These are phyloP conservation scores for Trichoderma sp. DNA, from an alignment of 2,329 filamentous ascomycete genomes.

Conservation along the genomic window DNA sequence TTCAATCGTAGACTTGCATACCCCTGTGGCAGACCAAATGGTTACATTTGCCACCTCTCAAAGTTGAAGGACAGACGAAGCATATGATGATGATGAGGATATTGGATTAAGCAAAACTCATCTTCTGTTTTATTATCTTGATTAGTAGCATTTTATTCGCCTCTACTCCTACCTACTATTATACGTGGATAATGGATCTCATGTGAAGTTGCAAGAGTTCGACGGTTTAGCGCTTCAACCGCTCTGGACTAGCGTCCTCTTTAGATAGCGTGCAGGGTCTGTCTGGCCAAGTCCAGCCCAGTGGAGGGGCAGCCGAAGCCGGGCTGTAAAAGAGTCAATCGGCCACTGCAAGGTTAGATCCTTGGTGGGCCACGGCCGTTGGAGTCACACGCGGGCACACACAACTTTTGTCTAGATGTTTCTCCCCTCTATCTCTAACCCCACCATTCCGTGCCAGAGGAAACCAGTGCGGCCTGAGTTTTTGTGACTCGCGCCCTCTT, in stretches of 20 bases:
- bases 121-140: neutral
- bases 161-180: neutral
- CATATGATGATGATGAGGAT: neutral
- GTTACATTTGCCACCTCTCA: neutral
- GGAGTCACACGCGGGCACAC: slow-evolving; percentile 16
- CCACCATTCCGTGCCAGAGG: slow-evolving; percentile 24
- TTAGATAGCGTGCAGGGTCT: neutral
- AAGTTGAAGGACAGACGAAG: neutral
- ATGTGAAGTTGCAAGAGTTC: neutral
- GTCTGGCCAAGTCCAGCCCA: neutral
- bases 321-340: slow-evolving; percentile 16
- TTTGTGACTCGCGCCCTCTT: slow-evolving; percentile 30
- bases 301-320: slow-evolving; percentile 12
- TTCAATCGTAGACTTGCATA: too few relatives aligned
- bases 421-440: slow-evolving; percentile 14
- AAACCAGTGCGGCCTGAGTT: slow-evolving; percentile 27
- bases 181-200: neutral
- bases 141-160: neutral
- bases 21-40: too few relatives aligned
- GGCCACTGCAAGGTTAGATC: neutral
- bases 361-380: slow-evolving; percentile 3
- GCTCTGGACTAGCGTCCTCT: neutral
- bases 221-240: neutral
- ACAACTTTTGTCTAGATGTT: slow-evolving; percentile 15
- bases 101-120: neutral